A percentile compares a stretch with the other conserved stretches of the same genome.
Conservation (phyloP, 2,329 filamentous ascomycete species). For the Penicillium nordicum region DNA sequence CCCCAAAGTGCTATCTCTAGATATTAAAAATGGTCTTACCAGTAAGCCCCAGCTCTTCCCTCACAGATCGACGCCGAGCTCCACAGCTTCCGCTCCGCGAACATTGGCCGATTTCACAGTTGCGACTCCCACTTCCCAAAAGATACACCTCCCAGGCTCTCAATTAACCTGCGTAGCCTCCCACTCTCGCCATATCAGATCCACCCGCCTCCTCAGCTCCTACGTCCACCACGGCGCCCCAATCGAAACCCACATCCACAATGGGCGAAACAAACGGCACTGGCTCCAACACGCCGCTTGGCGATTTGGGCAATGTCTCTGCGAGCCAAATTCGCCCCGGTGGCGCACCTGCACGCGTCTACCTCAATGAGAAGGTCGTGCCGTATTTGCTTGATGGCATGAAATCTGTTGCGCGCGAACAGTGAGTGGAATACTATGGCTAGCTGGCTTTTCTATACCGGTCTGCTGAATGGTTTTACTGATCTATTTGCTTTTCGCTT, state of each 20-base stretch:
- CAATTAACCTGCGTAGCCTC: neutral
- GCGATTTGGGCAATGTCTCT: conserved; percentile 44
- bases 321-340: conserved; percentile 58
- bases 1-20: neutral
- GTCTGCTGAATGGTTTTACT: neutral
- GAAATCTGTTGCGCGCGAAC: conserved; percentile 67
- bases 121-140: neutral
- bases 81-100: conserved; percentile 8
- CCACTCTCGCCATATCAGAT: neutral
- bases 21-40: neutral
- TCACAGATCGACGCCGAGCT: conserved; percentile 3
- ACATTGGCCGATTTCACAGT: neutral
- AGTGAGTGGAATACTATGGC: conserved; percentile 52
- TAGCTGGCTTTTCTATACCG: neutral
- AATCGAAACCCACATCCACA: neutral
- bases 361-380: conserved; percentile 69
- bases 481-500: neutral
- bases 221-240: neutral
- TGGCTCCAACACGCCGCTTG: conserved; percentile 22
- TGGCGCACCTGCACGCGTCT: conserved; percentile 66
- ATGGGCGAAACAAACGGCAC: conserved; percentile 27
- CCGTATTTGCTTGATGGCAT: conserved; percentile 68
- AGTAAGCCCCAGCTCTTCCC: neutral
- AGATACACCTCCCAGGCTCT: neutral
- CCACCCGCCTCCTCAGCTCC: neutral